These are phyloP conservation scores for Brassica cretica DNA, from an alignment of 345 rosid genomes.

Conservation along the genomic window DNA sequence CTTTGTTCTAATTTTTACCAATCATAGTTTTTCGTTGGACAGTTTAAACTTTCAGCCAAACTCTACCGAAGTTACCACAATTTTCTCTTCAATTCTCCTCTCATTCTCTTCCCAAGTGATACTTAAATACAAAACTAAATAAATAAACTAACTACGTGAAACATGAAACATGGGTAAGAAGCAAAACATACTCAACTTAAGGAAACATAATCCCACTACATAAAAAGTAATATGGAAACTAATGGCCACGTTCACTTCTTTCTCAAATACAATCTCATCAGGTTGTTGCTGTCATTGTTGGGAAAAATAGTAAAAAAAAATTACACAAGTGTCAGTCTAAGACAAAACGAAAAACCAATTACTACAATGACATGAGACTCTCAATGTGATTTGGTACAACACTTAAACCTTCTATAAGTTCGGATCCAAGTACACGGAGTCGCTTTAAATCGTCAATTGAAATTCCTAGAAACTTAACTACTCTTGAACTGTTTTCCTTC, in stretches of 20 bases:
- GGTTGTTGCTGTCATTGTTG: background rate
- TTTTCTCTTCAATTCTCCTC: no score
- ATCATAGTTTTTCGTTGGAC: background rate
- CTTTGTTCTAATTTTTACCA: background rate
- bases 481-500: background rate
- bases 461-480: background rate
- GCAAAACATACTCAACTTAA: no score
- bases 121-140: no score
- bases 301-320: no score
- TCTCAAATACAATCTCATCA: no score
- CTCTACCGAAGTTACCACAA: background rate
- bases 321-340: background rate
- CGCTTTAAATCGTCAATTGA: background rate
- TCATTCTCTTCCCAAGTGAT: no score
- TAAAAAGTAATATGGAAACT: no score
- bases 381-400: background rate
- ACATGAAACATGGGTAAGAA: no score
- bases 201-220: no score
- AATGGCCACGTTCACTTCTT: no score
- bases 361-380: background rate
- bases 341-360: background rate
- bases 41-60: background rate
- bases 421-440: background rate
- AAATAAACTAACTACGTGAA: no score
- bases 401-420: background rate